Base-by-base conservation (phyloP, 2,329 filamentous ascomycete genomes). In the Rhexocercosporidium sp. region DNA sequence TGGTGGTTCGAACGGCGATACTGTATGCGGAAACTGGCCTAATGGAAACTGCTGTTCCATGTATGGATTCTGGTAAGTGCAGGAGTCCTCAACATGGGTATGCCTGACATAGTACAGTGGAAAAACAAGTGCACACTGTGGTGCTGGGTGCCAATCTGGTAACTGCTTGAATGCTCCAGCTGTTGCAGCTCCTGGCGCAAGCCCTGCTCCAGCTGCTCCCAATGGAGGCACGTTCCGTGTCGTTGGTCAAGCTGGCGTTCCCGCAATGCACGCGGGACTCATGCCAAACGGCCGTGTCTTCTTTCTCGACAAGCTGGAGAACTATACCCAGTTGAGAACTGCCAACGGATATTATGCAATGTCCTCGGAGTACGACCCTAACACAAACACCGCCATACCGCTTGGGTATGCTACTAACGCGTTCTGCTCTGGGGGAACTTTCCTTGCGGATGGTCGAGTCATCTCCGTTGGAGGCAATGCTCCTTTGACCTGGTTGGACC, bases 271-370 rank as follows among this genome's bases (percentile, higher is more conserved):
- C 72, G 86, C 86, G 69, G 85, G 82, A 71, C 80, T 89, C 25
- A 80, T 88, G 79, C 84, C 81, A 16, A 88, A 88, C 72, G 86
- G 86, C 27, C 80, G 82, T 61, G 86, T 88, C 12, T 80, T 86
- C 44, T 89, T 89, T 77, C 77, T 89, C 18, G 87, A 89, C 79
- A 90, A 89, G 75, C 81, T 89, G 34, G 87, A 89, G 75, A 85
- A 88, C 75, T 89, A 86, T 76, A 88, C 86, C 0, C 81, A 88
- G 67, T 72, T 88, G 54, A 83, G 80, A 69, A 80, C 87, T 8
- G 67, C 80, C 18, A 83, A 86, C 73, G 85, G 85, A 31, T 81
- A 84, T 63, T 87, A 82, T 68, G 87, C 87, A 0, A 89, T 88
- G 77, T 88, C 86, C 11, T 81, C 85, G 2, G 85, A 89, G 72